Percentiles rank a stretch among this genome's conserved stretches.
Evolutionary conservation across 768 basidiomycete species (phyloP).

Genomic region (Podaxis sp.): DNA sequence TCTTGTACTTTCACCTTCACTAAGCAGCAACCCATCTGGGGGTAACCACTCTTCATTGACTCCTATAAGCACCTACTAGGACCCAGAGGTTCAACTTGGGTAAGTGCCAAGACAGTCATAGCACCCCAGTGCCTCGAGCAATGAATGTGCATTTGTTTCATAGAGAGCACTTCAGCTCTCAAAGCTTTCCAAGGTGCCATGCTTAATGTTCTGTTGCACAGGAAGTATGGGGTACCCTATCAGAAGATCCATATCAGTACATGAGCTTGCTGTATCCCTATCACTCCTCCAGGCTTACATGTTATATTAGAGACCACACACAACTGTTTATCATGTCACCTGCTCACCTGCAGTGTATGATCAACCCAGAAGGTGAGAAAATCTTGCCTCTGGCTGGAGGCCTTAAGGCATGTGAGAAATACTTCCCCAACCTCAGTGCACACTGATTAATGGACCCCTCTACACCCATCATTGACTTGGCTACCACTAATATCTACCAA

Average conservation of each 20-base stretch:
- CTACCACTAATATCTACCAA: conserved; percentile 26
- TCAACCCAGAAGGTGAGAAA: conserved; percentile 18
- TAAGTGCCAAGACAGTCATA: neutral
- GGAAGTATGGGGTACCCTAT: conserved; percentile 23
- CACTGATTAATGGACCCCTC: conserved; percentile 6
- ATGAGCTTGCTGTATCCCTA: conserved; percentile 9
- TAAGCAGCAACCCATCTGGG: neutral
- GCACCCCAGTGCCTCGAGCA: conserved; percentile 1
- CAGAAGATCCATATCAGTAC: conserved; percentile 25
- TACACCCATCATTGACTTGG: conserved; percentile 8
- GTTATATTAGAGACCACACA: conserved; percentile 21
- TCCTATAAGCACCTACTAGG: conserved; percentile 8
- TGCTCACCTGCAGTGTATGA: neutral
- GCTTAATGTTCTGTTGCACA: conserved; percentile 24
- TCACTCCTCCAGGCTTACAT: neutral
- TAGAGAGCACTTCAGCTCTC: conserved; percentile 27
- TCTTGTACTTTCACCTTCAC: no score
- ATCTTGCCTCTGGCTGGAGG: neutral
- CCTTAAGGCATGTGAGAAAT: conserved; percentile 12
- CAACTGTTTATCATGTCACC: conserved; percentile 22
- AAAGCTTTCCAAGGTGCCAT: conserved; percentile 28
- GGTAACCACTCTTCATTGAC: conserved; percentile 13
- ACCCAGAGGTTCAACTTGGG: neutral
- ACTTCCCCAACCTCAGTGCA: conserved; percentile 20
- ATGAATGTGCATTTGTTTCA: conserved; percentile 17